Conservation (phyloP, 495 filamentous ascomycete genomes). For the Talaromyces borbonicus region DNA sequence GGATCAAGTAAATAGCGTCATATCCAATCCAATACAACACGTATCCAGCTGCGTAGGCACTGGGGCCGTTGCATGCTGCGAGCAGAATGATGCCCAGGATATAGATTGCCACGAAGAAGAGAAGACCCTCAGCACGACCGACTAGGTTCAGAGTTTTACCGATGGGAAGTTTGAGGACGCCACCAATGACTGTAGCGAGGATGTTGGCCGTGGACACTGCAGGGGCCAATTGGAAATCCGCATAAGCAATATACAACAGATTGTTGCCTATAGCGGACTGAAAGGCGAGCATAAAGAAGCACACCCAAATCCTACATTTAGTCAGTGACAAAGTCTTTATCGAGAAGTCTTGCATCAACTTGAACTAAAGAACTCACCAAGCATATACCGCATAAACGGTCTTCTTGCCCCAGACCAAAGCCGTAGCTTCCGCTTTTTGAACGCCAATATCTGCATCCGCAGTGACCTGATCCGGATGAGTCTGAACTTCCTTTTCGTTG, state of each 20-base stretch:
- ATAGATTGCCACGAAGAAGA: constrained; percentile 27
- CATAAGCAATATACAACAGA: constrained; percentile 22
- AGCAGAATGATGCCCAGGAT: constrained; percentile 39
- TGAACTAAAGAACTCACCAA: too few relatives aligned
- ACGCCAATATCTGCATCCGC: constrained; percentile 26
- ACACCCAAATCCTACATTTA: constrained; percentile 31
- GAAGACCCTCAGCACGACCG: constrained; percentile 48
- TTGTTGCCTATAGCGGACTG: constrained; percentile 25
- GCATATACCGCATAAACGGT: constrained; percentile 26
- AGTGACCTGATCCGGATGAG: constrained; percentile 19
- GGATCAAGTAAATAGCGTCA: constrained; percentile 47
- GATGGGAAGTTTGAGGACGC: constrained; percentile 54
- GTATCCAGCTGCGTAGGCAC: constrained; percentile 39
- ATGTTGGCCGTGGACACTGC: constrained; percentile 28
- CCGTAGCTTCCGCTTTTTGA: constrained; percentile 33
- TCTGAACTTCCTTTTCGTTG: constrained; percentile 21
- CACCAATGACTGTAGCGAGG: constrained; percentile 44
- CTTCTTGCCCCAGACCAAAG: constrained; percentile 28
- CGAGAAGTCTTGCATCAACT: too few relatives aligned
- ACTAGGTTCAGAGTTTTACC: constrained; percentile 60
- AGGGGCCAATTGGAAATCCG: constrained; percentile 22
- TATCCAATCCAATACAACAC: constrained; percentile 49
- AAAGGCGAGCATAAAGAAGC: constrained; percentile 32
- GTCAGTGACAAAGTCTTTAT: not conserved
- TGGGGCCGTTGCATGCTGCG: constrained; percentile 36